Conservation (phyloP, 805 yeast genomes). For the Trichomonascus vanleenenianus region DNA sequence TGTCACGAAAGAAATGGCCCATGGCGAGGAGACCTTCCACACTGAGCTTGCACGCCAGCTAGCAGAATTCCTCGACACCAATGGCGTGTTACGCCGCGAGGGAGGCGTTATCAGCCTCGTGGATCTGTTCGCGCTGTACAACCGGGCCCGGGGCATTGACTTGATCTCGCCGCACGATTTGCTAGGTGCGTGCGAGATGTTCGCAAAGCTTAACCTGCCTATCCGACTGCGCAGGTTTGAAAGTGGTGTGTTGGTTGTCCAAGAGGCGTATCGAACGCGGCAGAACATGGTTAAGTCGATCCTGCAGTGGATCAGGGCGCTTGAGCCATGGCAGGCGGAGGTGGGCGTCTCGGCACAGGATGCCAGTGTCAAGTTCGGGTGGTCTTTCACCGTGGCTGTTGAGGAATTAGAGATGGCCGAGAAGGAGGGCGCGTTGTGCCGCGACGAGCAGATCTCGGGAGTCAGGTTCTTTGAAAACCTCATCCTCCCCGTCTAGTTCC, state of each 20-base stretch:
- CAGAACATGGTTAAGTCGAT: conserved; percentile 32
- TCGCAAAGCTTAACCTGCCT: conserved; percentile 54
- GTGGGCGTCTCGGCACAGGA: conserved; percentile 32
- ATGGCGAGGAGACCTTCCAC: conserved; percentile 28
- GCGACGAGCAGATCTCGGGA: conserved; percentile 66
- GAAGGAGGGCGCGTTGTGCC: conserved; percentile 46
- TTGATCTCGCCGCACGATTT: conserved; percentile 66
- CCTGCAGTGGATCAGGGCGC: conserved; percentile 18
- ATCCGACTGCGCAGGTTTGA: conserved; percentile 36
- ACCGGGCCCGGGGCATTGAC: conserved; percentile 56
- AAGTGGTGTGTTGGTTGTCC: conserved; percentile 35
- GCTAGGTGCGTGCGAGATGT: conserved; percentile 47
- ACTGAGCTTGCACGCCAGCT: conserved; percentile 70
- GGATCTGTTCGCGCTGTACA: conserved; percentile 58
- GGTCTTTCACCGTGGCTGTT: conserved; percentile 58
- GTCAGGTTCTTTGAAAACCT: conserved; percentile 51
- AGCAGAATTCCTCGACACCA: conserved; percentile 54
- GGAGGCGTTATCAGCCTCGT: conserved; percentile 56
- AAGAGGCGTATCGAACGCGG: conserved; percentile 31
- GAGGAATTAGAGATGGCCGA: conserved; percentile 59
- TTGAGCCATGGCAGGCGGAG: conserved; percentile 21
- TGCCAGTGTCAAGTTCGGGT: conserved; percentile 43
- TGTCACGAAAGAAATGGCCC: conserved; percentile 32
- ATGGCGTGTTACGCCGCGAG: conserved; percentile 38
- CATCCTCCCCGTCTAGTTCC: conserved; percentile 9